Evolutionary conservation across 305 asterid genomes (phyloP).

Genomic region (Fraxinus xanthoxyloides): DNA sequence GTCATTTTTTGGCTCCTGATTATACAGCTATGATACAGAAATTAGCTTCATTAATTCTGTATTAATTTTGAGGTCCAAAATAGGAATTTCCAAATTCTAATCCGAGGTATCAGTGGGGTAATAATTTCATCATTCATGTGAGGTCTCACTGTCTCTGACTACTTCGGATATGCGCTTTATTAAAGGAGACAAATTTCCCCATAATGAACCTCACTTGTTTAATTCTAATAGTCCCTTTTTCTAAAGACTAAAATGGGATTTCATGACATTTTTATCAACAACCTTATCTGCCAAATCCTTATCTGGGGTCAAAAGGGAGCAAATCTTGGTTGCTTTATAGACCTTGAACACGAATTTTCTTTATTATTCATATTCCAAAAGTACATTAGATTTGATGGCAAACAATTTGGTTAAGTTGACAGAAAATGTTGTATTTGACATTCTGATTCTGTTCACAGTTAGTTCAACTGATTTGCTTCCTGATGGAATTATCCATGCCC

Average conservation of each 20-base stretch:
- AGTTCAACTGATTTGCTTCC: constrained; percentile 26
- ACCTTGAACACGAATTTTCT: not conserved
- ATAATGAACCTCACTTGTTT: not conserved
- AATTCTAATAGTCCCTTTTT: not conserved
- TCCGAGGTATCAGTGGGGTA: constrained; percentile 18
- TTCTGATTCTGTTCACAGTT: constrained; percentile 22
- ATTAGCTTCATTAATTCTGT: not conserved
- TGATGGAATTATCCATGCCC: constrained; percentile 23
- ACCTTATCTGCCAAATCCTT: constrained; percentile 13
- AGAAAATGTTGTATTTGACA: not conserved
- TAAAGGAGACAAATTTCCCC: not conserved
- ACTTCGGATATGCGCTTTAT: not conserved
- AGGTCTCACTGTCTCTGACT: not conserved
- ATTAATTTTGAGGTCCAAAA: constrained; percentile 1
- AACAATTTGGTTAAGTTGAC: too few species aligned
- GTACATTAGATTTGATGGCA: not conserved
- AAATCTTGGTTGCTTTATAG: constrained; percentile 19
- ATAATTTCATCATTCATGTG: not conserved
- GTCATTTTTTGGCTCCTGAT: constrained; percentile 5
- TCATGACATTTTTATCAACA: constrained; percentile 1
- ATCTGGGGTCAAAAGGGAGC: constrained; percentile 1
- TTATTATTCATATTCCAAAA: not conserved
- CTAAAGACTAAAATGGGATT: not conserved
- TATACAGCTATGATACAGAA: too few species aligned
- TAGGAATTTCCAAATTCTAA: not conserved